Evolutionary conservation across 1,284 basidiomycete genomes (phyloP), one percentile per base, ranked within the genome.

Genomic region (Hypsizygus ulmarius): DNA sequence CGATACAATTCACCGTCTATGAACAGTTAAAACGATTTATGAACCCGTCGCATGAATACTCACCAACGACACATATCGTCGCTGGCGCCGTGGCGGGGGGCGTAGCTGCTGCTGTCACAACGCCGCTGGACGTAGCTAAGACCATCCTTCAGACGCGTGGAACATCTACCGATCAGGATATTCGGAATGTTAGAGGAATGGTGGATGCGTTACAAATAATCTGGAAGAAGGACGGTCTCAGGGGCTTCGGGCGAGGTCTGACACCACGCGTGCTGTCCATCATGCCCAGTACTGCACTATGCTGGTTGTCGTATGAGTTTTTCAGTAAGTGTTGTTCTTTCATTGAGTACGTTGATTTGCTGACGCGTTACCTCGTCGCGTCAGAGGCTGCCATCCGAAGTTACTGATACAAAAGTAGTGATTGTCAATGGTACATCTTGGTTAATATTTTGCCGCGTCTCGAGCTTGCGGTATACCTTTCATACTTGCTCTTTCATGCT

Each of bases 111-210:
- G 96, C 92, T 10, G 84, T 97, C 15, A 99, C 97, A 18, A 99
- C 93, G 10, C 97, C 97, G 3, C 75, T 99, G 44, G 97, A 99
- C 67, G 97, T 99, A n/a, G 93, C 94, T 56, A 99, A 99, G 77
- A 97, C 93, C 33, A 80, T 97, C 55, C 72, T 99, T 29, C 97
- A 99, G 69, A 99, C 97, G 21, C 78, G 94, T 49, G 97, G 97
- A 18, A 84, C 84, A 19, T 88, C 89, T 28, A 68, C 74, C 3
- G 95, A 98, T 61, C 64, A 77, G 7, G 84, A 91, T 64, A 96
- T 99, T 60, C 78, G 94, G 53, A 80, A 83, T 55, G 90, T 88
- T 12, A 78, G 77, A 25, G 92, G 95, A 7, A 94, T 99, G 85
- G 52, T 76, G 49, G 91, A 97, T 63, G 97, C 97, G 5, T 83